Percentiles rank a stretch among this genome's conserved stretches.
phyloP scores from a whole-genome alignment of 148 eudicot genomes.

The Chenopodium quinoa region DNA sequence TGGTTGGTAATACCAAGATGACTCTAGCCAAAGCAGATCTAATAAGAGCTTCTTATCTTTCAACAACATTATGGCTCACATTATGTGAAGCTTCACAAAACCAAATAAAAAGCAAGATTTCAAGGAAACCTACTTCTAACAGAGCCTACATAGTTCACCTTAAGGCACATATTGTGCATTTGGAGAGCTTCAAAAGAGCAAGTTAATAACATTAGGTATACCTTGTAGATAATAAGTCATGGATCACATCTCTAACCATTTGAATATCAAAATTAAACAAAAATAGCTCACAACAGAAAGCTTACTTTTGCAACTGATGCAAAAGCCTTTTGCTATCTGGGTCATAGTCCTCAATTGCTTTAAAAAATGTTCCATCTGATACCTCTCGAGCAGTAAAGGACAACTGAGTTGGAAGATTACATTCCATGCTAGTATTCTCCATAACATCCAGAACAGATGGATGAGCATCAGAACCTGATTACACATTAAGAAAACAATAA shows the following conservation, averaged over 20 bases:
- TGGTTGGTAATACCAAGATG: not conserved
- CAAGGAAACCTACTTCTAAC: not conserved
- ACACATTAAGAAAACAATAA: constrained; percentile 7
- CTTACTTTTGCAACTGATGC: constrained; percentile 70
- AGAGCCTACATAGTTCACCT: not conserved
- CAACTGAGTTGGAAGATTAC: constrained; percentile 77
- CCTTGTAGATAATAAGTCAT: not conserved
- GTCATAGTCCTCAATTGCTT: constrained; percentile 83
- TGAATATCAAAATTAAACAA: not conserved
- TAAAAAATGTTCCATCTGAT: constrained; percentile 88
- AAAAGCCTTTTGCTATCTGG: constrained; percentile 78
- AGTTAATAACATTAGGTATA: not conserved
- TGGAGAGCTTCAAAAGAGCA: not conserved
- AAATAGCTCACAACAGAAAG: constrained; percentile 7
- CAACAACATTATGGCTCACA: not conserved
- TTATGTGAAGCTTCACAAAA: not conserved
- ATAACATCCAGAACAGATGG: constrained; percentile 54
- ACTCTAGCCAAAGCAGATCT: not conserved
- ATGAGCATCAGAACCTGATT: constrained; percentile 64
- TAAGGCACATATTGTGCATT: not conserved
- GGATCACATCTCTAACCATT: not conserved
- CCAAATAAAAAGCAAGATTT: not conserved
- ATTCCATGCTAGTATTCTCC: constrained; percentile 64
- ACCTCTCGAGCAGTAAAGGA: constrained; percentile 90
- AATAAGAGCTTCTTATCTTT: not conserved